Conservation (phyloP, 2,329 filamentous ascomycete species). For the Cercospora citrullina region DNA sequence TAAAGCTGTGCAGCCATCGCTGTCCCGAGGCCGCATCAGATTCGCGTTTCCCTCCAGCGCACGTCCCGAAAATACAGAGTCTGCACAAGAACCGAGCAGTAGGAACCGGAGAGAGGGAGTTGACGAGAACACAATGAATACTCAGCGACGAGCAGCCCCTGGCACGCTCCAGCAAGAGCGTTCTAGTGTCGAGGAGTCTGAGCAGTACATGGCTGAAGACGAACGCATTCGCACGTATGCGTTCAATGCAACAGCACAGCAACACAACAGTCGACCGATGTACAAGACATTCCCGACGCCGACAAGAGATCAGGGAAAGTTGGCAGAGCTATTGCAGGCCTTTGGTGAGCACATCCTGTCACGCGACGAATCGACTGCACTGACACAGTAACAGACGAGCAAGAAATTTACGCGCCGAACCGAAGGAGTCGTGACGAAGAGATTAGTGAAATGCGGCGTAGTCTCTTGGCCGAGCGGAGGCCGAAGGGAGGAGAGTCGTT, state of each 20-base stretch:
- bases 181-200: neutral
- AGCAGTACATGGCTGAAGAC: conserved; percentile 22
- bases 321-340: conserved; percentile 13
- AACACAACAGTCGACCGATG: neutral
- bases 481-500: neutral
- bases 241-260: neutral
- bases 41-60: neutral
- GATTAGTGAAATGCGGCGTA: conserved; percentile 1
- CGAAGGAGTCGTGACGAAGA: neutral
- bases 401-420: neutral
- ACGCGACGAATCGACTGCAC: neutral
- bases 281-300: conserved; percentile 10
- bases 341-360: conserved; percentile 7
- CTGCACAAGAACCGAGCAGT: neutral
- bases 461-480: neutral
- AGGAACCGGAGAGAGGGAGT: neutral
- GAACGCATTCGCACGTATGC: conserved; percentile 21
- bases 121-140: neutral
- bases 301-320: conserved; percentile 11
- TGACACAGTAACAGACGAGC: conserved; percentile 10
- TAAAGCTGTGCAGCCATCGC: neutral
- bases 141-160: neutral
- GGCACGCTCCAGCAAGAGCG: neutral
- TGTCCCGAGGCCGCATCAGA: neutral
- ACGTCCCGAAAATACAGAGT: neutral